Evolutionary conservation across 129 eudicot genomes (phyloP), one percentile per base, ranked within the genome.

Genomic region (Lonicera japonica): DNA sequence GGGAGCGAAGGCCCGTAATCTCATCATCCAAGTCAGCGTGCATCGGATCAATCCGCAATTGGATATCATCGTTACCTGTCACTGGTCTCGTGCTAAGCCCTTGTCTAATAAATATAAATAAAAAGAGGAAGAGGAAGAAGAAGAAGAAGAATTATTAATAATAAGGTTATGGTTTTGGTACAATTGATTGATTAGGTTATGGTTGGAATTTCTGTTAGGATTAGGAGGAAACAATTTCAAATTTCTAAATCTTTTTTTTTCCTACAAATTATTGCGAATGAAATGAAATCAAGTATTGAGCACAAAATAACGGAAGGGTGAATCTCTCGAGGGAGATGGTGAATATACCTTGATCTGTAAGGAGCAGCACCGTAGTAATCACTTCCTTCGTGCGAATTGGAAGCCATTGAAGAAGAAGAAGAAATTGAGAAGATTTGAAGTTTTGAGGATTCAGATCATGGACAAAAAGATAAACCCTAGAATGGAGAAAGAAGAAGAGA

Each of bases 21-120:
- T 92, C 91, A 21, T 84, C 87, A 69, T 87, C 98, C 48, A 87
- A 76, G 56, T 92, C 96, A 0, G 74, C 91, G 59, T 87, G 88
- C 85, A 87, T 74, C 20, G 91, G 91, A 78, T 92, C 96, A 53
- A 92, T 92, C 54, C 91, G 80, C 60, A 92, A 60, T 69, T 92
- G 98, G 47, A 92, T 73, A 77, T 92, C 96, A 77, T 92, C 90
- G 10, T 90, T 75, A 29, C 72, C 74, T 3, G 75, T 64, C 22
- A 70, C 90, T 38, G 76, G 74, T 66, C 98, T 76, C 71, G 96
- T 87, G 77, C 89, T 84, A 45, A 92, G 82, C 60, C 98, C 98
- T 55, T 87, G 81, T n/a, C 98, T 92, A 11, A 10, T 3, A 39
- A 43, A 8, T 43, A 43, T 11, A 43, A 43, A 43, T 43, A 43